Base-by-base conservation (phyloP, 352 stramenopile species). In the Pythium phragmiticola region DNA sequence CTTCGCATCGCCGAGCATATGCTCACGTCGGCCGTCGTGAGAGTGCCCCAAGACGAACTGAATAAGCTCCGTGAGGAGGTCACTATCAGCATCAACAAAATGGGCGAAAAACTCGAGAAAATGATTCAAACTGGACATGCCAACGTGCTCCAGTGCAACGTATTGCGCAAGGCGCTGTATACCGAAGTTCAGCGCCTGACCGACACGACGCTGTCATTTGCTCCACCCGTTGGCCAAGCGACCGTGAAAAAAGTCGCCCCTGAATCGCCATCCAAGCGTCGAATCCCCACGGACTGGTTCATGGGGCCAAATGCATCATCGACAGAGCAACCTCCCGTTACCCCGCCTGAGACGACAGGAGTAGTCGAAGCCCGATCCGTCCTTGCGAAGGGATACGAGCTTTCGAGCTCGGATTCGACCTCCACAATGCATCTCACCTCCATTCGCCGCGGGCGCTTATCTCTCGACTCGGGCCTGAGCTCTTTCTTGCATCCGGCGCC, bases 261-360 rank as follows among this genome's bases (percentile, higher is more conserved):
- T 3, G 83, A 92, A 43, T 89, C 84, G 7, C 72, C 79, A 9
- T 79, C 78, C 1, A 88, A 85, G 54, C 76, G 81, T 14, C 80
- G 78, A 23, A 94, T 94, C 60, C 84, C 84, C 2, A 72, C 85
- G 26, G 84, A 94, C 53, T 94, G 84, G 84, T 93, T 86, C 58
- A 89, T 76, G 1, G 79, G 86, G 28, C 68, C 78, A 28, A 58
- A 9, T 47, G 69, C 11, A 65, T 67, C 9, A 69, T 77, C 4
- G 78, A 74, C 13, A 66, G 34, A 39, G 34, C 34, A 39, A 39
- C 7, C 34, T 11, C 7, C 46, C 19, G 41, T 43, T 2, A 73
- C 6, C 53, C 46, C 2, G 56, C 46, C 2, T 7, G 42, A 60
- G 33, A 60, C 60, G 14, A 49, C 30, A 41, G 61, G n/a, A 7